Conservation (phyloP, 1,284 basidiomycete species). For the Somion occarium region DNA sequence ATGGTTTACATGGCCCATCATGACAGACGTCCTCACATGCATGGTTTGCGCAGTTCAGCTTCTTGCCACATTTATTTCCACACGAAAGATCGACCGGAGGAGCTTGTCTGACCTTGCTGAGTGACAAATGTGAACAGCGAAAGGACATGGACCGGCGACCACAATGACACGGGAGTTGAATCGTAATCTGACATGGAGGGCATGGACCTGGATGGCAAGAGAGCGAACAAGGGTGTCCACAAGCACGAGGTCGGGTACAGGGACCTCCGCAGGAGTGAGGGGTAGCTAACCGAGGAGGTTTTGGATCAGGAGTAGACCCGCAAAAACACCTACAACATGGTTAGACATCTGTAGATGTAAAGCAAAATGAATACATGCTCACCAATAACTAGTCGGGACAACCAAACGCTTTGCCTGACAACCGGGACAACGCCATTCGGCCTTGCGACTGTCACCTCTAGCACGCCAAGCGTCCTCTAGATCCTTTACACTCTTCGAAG, state of each 20-base stretch:
- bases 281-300: slow-evolving; percentile 61
- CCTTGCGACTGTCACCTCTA: slow-evolving; percentile 60
- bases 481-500: slow-evolving; percentile 74
- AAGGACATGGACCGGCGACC: slow-evolving; percentile 56
- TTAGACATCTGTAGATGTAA: not conserved
- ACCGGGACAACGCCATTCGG: slow-evolving; percentile 86
- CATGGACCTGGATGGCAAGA: slow-evolving; percentile 76
- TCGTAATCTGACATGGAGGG: slow-evolving; percentile 58
- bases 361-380: not conserved
- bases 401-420: slow-evolving; percentile 72
- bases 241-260: slow-evolving; percentile 63
- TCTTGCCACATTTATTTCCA: slow-evolving; percentile 55
- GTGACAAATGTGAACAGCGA: slow-evolving; percentile 52
- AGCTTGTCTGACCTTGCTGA: slow-evolving; percentile 22
- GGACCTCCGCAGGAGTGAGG: slow-evolving; percentile 84
- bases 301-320: slow-evolving; percentile 66
- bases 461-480: slow-evolving; percentile 70
- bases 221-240: slow-evolving; percentile 69
- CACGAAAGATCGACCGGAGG: slow-evolving; percentile 53
- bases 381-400: slow-evolving; percentile 71
- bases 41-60: slow-evolving; percentile 68
- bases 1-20: slow-evolving; percentile 64
- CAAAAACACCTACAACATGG: slow-evolving; percentile 71
- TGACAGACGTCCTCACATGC: slow-evolving; percentile 63
- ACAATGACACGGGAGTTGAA: slow-evolving; percentile 62